phyloP scores from a whole-genome alignment of 1,284 basidiomycete genomes.

The Cutaneotrichosporon sp. region DNA sequence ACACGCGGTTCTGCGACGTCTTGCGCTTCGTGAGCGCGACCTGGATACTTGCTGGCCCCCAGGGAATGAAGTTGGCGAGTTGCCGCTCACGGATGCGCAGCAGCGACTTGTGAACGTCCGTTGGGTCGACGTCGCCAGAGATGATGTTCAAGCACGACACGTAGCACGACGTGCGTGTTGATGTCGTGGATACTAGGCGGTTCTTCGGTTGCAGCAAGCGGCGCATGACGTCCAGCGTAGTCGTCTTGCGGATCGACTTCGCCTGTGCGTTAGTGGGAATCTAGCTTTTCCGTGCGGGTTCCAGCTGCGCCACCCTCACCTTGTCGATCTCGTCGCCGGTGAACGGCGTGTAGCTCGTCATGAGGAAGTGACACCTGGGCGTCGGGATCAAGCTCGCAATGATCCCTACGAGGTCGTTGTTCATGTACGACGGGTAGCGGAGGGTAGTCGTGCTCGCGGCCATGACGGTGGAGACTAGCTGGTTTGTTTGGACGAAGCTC shows the following conservation, averaged over 20 bases:
- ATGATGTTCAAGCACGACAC: constrained; percentile 99
- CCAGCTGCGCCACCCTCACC: constrained; percentile 54
- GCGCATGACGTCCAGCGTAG: constrained; percentile 97
- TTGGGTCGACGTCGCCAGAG: constrained; percentile 96
- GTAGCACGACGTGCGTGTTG: constrained; percentile 89
- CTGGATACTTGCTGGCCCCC: constrained; percentile 98
- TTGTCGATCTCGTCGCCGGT: constrained; percentile 94
- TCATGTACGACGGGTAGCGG: constrained; percentile 98
- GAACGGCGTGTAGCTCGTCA: constrained; percentile 99
- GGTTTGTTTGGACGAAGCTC: constrained; percentile 92
- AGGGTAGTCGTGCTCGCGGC: constrained; percentile 96
- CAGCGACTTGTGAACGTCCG: constrained; percentile 96
- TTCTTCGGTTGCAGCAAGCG: constrained; percentile 97
- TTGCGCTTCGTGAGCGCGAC: constrained; percentile 88
- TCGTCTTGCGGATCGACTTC: constrained; percentile 85
- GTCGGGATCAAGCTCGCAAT: constrained; percentile 97
- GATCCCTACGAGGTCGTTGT: constrained; percentile 97
- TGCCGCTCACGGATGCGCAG: constrained; percentile 94
- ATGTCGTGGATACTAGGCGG: constrained; percentile 93
- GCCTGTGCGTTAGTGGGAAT: constrained; percentile 57
- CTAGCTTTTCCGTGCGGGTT: background rate
- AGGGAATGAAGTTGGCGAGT: constrained; percentile 96
- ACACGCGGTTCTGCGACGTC: constrained; percentile 93
- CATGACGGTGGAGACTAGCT: constrained; percentile 63
- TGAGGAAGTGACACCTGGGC: constrained; percentile 97